A percentile compares a stretch with the other conserved stretches of the same genome.
phyloP scores from a whole-genome alignment of 306 rosid genomes.

The Fragaria ananassa region DNA sequence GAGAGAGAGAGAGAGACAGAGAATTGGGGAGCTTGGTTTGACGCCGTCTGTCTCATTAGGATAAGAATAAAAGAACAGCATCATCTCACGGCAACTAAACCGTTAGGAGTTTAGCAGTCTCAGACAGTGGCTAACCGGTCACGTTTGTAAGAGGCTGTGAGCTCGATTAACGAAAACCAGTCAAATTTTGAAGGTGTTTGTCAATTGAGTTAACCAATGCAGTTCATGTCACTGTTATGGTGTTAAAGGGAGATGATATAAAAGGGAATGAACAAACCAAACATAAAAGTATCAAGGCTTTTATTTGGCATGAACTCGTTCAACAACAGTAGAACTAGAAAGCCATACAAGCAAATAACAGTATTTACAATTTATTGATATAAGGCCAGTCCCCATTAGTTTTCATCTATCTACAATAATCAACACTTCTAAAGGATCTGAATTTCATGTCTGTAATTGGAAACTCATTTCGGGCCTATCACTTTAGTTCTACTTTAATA shows the following conservation, averaged over 20 bases:
- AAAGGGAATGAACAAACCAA: too few relatives aligned
- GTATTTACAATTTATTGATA: background rate
- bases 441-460: background rate
- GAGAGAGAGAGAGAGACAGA: constrained; percentile 13
- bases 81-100: background rate
- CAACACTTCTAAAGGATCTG: background rate
- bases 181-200: too few relatives aligned
- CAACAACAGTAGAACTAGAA: background rate
- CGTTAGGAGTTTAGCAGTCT: background rate
- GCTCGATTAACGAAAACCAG: too few relatives aligned
- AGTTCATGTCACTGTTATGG: too few relatives aligned
- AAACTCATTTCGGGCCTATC: background rate
- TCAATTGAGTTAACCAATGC: too few relatives aligned
- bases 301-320: too few relatives aligned
- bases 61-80: background rate
- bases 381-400: background rate
- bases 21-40: constrained; percentile 7
- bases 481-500: background rate
- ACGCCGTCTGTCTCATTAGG: background rate
- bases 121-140: too few relatives aligned
- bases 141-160: too few relatives aligned
- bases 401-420: background rate
- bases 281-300: too few relatives aligned
- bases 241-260: too few relatives aligned
- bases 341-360: background rate